phyloP scores from a whole-genome alignment of 352 stramenopile genomes.

The Globisporangium spiculum region DNA sequence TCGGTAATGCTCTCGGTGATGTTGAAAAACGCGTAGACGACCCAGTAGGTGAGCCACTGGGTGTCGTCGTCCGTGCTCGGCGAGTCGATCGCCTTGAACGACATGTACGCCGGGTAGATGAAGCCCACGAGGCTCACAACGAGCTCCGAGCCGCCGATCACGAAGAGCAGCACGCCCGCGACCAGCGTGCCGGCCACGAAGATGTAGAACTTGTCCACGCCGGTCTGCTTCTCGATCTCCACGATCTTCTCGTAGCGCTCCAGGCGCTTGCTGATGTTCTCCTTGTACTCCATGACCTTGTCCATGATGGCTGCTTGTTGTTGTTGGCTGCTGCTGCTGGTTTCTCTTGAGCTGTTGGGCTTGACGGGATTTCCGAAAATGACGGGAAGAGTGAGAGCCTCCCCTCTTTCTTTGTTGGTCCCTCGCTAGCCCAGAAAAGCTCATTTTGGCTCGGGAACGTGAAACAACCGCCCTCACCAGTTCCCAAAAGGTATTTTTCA shows the following conservation, averaged over 20 bases:
- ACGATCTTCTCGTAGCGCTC: conserved; percentile 83
- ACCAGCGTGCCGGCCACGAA: conserved; percentile 50
- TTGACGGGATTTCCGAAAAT: conserved; percentile 31
- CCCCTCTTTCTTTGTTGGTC: background rate
- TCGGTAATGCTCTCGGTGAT: conserved; percentile 91
- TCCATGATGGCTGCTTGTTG: conserved; percentile 45
- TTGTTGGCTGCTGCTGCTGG: conserved; percentile 7
- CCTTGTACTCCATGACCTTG: conserved; percentile 82
- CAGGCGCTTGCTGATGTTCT: conserved; percentile 75
- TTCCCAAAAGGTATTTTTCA: background rate
- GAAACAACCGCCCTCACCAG: background rate
- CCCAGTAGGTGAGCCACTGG: conserved; percentile 90
- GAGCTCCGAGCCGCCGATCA: conserved; percentile 72
- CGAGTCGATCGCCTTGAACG: conserved; percentile 87
- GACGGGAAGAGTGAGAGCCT: conserved; percentile 12
- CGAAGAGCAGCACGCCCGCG: conserved; percentile 66
- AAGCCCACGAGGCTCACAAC: conserved; percentile 84
- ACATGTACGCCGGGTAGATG: conserved; percentile 87
- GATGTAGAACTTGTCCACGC: conserved; percentile 89
- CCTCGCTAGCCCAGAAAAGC: background rate
- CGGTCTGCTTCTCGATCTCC: conserved; percentile 82
- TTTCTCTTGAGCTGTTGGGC: conserved; percentile 26
- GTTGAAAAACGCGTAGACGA: conserved; percentile 97
- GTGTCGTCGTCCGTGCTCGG: conserved; percentile 71
- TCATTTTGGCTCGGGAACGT: conserved; percentile 1